Percentiles rank a stretch among this genome's conserved stretches.
Evolutionary conservation across 208 protist species (phyloP).

Genomic region (Porcisia hertigi): DNA sequence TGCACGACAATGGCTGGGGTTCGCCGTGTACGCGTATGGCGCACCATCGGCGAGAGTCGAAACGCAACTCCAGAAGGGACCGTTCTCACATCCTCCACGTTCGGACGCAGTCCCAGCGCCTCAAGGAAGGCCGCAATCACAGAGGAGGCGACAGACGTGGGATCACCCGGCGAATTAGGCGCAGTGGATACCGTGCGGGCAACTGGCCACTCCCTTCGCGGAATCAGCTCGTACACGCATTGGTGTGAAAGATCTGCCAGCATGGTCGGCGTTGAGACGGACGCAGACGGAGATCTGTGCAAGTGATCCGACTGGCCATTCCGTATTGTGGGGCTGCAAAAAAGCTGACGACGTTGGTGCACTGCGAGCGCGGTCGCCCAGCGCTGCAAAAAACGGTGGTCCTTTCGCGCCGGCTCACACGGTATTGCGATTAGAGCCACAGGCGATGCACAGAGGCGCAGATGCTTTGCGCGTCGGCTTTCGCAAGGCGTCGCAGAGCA

Average conservation of each 20-base stretch:
- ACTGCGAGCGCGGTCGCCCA: conserved; percentile 40
- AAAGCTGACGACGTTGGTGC: background rate
- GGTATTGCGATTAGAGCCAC: conserved; percentile 8
- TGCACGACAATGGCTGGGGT: conserved; percentile 32
- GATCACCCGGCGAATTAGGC: background rate
- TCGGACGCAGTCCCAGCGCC: background rate
- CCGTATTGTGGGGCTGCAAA: background rate
- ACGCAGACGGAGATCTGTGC: background rate
- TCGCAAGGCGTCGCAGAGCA: background rate
- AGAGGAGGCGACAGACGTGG: background rate
- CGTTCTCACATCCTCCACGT: background rate
- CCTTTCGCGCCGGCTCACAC: conserved; percentile 35
- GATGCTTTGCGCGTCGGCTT: background rate
- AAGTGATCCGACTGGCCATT: background rate
- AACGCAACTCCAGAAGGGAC: background rate
- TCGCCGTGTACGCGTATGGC: conserved; percentile 1
- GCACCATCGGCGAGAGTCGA: conserved; percentile 4
- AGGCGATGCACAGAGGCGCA: background rate
- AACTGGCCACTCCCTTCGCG: background rate
- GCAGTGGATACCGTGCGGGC: background rate
- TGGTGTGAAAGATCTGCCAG: conserved; percentile 43
- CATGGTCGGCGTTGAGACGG: conserved; percentile 11
- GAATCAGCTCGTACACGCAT: conserved; percentile 44
- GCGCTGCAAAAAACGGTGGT: conserved; percentile 66
- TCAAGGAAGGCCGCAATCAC: background rate